Evolutionary conservation across 108 stramenopile genomes (phyloP), one percentile per base, ranked within the genome.

Genomic region (Bacterosira constricta): DNA sequence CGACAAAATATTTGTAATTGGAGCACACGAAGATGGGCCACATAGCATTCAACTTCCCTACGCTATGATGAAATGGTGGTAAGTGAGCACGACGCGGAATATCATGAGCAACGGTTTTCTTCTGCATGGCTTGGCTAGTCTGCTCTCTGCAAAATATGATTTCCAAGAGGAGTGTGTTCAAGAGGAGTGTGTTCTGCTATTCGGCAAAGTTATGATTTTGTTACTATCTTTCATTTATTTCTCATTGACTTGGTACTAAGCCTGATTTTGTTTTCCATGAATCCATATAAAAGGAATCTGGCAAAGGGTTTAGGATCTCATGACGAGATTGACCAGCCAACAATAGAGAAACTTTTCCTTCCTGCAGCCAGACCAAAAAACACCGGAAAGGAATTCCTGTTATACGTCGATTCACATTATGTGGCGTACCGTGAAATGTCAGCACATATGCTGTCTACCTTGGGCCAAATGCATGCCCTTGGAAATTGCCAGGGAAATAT

Each of bases 11-110:
- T 71, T 34, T 29, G 62, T 71, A 7, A 63, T 71, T 6, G 69
- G 69, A 29, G 32, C 69, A 13, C 69, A 71, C 32, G 2, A 63
- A 52, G 69, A 71, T 34, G 69, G 63, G 15, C 35, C 63, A 26
- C 31, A 63, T 7, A 71, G 69, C 61, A 64, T 71, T 37, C 46
- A 52, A 35, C 50, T 71, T 20, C 62, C 69, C 20, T 71, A 71
- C 26, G 63, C 63, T 21, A 18, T 71, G 7, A 71, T 71, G 69
- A 63, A 47, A 37, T 67, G 66, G 66, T 67, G 66, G 65, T 45
- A 45, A 45, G 44, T 18, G 8, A n/a, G n/a, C n/a, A n/a, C n/a
- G n/a, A n/a, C n/a, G n/a, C n/a, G n/a, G n/a, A n/a, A n/a, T n/a
- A n/a, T n/a, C n/a, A n/a, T n/a, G n/a, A n/a, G n/a, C n/a, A n/a